These are phyloP conservation scores for Tricladium varicosporioides DNA, from an alignment of 2,329 filamentous ascomycete genomes.

Conservation along the genomic window DNA sequence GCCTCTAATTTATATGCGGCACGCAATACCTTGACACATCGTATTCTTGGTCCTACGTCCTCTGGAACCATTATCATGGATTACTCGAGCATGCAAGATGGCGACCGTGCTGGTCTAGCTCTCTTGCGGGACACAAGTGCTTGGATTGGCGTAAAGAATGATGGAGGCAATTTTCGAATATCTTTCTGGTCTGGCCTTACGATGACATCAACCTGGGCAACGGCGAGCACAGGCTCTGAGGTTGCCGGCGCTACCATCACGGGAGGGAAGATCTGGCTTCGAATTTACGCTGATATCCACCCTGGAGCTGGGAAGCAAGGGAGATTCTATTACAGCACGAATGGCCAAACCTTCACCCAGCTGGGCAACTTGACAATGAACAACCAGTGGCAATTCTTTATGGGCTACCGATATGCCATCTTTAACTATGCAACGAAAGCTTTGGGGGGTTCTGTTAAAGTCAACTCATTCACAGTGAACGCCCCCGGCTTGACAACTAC, in stretches of 20 bases:
- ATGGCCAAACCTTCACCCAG: constrained; percentile 39
- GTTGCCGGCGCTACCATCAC: constrained; percentile 23
- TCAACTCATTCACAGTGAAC: not conserved
- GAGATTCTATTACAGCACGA: constrained; percentile 43
- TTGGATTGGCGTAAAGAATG: constrained; percentile 48
- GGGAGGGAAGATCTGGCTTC: constrained; percentile 36
- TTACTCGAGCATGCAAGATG: constrained; percentile 46
- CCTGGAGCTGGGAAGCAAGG: constrained; percentile 31
- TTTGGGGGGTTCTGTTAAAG: constrained; percentile 12
- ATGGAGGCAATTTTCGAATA: constrained; percentile 22
- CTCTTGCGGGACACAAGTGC: constrained; percentile 53
- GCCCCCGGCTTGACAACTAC: not conserved
- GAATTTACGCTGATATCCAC: constrained; percentile 38
- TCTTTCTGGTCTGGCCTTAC: constrained; percentile 34
- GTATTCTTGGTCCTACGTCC: constrained; percentile 45
- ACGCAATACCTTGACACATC: constrained; percentile 47
- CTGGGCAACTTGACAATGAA: constrained; percentile 37
- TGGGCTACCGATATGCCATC: constrained; percentile 42
- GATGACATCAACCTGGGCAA: constrained; percentile 36
- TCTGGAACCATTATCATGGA: constrained; percentile 50
- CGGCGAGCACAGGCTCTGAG: constrained; percentile 31
- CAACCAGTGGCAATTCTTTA: constrained; percentile 45
- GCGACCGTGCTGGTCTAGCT: constrained; percentile 51
- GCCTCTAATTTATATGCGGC: constrained; percentile 49
- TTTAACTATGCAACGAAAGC: constrained; percentile 29